Evolutionary conservation across 768 basidiomycete genomes (phyloP).

Genomic region (Boletus insuetus): DNA sequence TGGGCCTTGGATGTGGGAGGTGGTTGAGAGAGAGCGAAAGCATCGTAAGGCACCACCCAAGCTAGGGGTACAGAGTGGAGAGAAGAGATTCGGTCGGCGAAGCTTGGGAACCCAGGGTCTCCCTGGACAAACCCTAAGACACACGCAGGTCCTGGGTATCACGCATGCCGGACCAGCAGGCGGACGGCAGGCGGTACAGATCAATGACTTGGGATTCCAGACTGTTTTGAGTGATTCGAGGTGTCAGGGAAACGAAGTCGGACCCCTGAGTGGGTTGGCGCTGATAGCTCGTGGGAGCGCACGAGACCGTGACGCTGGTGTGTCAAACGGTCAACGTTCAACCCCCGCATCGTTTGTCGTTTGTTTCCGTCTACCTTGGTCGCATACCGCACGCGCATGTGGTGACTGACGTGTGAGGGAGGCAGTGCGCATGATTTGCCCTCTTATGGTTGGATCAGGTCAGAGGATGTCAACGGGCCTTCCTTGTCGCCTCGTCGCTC

Average conservation of each 20-base stretch:
- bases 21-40: slow-evolving; percentile 33
- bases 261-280: slow-evolving; percentile 32
- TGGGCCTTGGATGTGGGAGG: slow-evolving; percentile 22
- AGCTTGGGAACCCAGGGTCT: slow-evolving; percentile 24
- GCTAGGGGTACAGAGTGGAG: slow-evolving; percentile 25
- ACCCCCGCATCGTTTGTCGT: slow-evolving; percentile 3
- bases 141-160: slow-evolving; percentile 28
- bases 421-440: slow-evolving; percentile 6
- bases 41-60: slow-evolving; percentile 22
- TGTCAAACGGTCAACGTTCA: not conserved
- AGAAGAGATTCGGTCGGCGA: slow-evolving; percentile 20
- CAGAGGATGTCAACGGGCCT: not conserved
- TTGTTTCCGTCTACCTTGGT: not conserved
- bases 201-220: slow-evolving; percentile 33
- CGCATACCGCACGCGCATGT: slow-evolving; percentile 5
- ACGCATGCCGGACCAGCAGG: slow-evolving; percentile 33
- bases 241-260: slow-evolving; percentile 19
- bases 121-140: slow-evolving; percentile 30
- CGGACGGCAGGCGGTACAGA: slow-evolving; percentile 32
- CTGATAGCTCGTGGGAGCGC: slow-evolving; percentile 28
- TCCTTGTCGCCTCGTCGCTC: slow-evolving; percentile 23
- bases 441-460: slow-evolving; percentile 8
- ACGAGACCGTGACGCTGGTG: slow-evolving; percentile 11
- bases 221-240: slow-evolving; percentile 29
- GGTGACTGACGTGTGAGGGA: slow-evolving; percentile 7